Evolutionary conservation across 768 basidiomycete species (phyloP).

Genomic region (Pleurotus ostreatus): DNA sequence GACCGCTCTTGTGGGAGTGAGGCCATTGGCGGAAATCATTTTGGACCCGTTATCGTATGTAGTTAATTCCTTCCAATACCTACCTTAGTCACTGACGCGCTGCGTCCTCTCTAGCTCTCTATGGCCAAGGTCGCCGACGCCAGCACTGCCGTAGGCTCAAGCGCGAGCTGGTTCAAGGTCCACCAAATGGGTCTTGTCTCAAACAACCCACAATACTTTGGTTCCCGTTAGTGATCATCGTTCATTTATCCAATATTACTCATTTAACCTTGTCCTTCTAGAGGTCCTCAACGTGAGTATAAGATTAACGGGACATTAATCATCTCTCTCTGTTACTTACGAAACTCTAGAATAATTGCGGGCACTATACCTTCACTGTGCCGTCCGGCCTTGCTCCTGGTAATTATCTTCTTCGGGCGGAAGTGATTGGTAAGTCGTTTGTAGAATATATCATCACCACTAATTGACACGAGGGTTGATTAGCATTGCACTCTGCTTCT

Average conservation of each 20-base stretch:
- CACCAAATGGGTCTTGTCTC: constrained; percentile 45
- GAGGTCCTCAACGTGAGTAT: constrained; percentile 26
- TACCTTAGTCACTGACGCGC: background rate
- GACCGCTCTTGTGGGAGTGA: constrained; percentile 41
- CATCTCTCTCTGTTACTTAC: background rate
- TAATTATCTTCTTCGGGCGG: constrained; percentile 42
- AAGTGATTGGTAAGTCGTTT: constrained; percentile 37
- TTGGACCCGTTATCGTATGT: constrained; percentile 39
- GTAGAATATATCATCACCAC: background rate
- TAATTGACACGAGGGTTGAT: background rate
- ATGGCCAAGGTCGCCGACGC: constrained; percentile 46
- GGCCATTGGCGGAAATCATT: constrained; percentile 50
- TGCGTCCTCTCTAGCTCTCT: constrained; percentile 27
- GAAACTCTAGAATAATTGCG: constrained; percentile 40
- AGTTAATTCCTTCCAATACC: background rate
- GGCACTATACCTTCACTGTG: constrained; percentile 48
- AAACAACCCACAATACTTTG: constrained; percentile 44
- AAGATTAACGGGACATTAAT: constrained; percentile 6
- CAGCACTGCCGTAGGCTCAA: constrained; percentile 36
- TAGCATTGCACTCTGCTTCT: constrained; percentile 41
- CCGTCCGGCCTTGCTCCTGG: constrained; percentile 37
- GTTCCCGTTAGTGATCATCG: constrained; percentile 23
- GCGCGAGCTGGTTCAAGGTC: constrained; percentile 49
- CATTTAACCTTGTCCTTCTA: background rate
- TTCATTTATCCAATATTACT: background rate